Conservation (phyloP, 2,329 filamentous ascomycete species). For the Alternaria metachromatica region DNA sequence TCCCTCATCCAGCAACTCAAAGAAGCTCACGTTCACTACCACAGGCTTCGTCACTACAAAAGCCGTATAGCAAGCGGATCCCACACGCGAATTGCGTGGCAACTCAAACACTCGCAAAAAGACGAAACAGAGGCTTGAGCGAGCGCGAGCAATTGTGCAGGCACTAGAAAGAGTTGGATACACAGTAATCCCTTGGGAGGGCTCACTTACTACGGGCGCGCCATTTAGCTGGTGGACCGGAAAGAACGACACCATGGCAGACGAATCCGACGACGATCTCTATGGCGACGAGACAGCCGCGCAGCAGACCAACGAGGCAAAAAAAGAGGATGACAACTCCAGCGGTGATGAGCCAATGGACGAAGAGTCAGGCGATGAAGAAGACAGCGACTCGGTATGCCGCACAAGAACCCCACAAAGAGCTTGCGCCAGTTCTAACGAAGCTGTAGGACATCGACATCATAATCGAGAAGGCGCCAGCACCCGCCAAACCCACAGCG, state of each 20-base stretch:
- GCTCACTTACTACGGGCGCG: not conserved
- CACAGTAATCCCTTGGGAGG: not conserved
- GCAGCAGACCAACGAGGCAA: conserved; percentile 30
- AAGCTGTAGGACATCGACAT: conserved; percentile 58
- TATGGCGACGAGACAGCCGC: conserved; percentile 49
- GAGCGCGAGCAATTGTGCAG: no score
- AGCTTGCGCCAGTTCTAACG: conserved; percentile 23
- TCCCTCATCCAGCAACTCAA: conserved; percentile 12
- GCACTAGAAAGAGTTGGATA: not conserved
- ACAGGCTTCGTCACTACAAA: not conserved
- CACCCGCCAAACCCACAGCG: conserved; percentile 47
- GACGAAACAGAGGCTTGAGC: not conserved
- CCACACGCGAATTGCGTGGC: not conserved
- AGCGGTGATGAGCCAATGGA: conserved; percentile 55
- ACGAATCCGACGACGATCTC: conserved; percentile 61
- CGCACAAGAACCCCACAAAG: conserved; percentile 14
- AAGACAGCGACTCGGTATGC: conserved; percentile 54
- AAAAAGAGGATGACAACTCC: conserved; percentile 39
- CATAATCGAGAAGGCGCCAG: conserved; percentile 57
- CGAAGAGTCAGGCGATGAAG: conserved; percentile 55
- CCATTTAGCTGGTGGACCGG: not conserved
- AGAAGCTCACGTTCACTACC: conserved; percentile 12
- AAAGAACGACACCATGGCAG: conserved; percentile 51
- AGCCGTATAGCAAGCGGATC: not conserved
- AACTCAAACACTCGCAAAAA: not conserved